Evolutionary conservation across 2,329 filamentous ascomycete species (phyloP).

Genomic region (Botrytis aclada): DNA sequence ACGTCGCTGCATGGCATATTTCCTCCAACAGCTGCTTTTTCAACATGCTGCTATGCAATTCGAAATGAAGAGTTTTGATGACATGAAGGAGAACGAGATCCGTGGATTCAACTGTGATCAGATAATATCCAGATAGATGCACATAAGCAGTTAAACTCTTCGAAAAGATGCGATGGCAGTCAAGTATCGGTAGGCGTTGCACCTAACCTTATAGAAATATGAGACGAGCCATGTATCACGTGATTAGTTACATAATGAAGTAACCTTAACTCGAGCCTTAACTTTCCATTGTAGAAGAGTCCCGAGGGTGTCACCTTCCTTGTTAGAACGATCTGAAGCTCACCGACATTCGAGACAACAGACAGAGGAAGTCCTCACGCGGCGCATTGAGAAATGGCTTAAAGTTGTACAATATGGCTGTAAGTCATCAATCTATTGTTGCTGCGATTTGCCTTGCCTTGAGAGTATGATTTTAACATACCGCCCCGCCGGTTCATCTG

Average conservation of each 20-base stretch:
- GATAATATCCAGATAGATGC: not conserved
- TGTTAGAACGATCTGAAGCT: not conserved
- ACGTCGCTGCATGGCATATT: not conserved
- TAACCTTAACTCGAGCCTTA: not conserved
- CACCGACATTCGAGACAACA: not conserved
- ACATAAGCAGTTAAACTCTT: not conserved
- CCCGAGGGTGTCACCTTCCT: not conserved
- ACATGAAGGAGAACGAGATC: not conserved
- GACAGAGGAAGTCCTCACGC: not conserved
- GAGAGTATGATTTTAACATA: not conserved
- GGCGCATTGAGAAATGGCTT: not conserved
- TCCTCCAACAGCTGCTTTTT: not conserved
- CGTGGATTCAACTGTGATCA: not conserved
- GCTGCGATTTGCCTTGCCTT: not conserved
- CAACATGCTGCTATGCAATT: not conserved
- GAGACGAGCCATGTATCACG: not conserved
- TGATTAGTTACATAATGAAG: not conserved
- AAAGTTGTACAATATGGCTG: not conserved
- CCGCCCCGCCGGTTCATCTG: not conserved
- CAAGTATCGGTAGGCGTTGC: not conserved
- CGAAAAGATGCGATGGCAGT: not conserved
- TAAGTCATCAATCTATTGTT: not conserved
- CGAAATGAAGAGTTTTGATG: not conserved
- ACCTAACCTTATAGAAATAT: not conserved
- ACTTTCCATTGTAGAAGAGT: not conserved